These are phyloP conservation scores for Lenzites betulinus DNA, from an alignment of 768 basidiomycete genomes.

Conservation along the genomic window DNA sequence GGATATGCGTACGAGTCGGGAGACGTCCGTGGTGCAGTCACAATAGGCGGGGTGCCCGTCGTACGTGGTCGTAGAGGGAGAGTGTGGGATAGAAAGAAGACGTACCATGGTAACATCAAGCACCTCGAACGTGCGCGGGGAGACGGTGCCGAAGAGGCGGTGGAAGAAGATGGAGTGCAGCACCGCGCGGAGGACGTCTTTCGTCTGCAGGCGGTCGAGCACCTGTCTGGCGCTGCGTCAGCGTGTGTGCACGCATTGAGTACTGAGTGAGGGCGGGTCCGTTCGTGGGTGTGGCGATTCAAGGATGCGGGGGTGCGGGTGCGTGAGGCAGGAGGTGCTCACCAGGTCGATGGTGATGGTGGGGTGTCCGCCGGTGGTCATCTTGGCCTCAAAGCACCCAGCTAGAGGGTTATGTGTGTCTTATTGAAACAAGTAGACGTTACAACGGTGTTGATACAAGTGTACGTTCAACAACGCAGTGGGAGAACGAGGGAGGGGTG, in stretches of 20 bases:
- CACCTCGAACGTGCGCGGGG: conserved; percentile 75
- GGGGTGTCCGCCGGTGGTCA: conserved; percentile 34
- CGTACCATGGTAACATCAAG: conserved; percentile 84
- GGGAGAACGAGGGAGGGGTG: too few relatives aligned
- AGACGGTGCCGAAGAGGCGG: conserved; percentile 77
- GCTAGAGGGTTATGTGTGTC: too few relatives aligned
- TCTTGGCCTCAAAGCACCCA: too few relatives aligned
- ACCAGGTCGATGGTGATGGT: conserved; percentile 56
- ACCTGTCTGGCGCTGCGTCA: conserved; percentile 45
- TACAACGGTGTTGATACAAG: too few relatives aligned
- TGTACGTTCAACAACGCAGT: too few relatives aligned
- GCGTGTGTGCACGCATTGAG: neutral
- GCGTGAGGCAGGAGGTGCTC: neutral
- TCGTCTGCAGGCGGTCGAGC: conserved; percentile 69
- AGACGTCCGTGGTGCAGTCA: too few relatives aligned
- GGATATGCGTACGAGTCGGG: too few relatives aligned
- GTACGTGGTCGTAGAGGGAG: too few relatives aligned
- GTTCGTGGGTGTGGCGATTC: neutral
- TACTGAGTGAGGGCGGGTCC: neutral
- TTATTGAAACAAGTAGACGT: too few relatives aligned
- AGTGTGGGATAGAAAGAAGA: neutral
- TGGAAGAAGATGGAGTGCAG: conserved; percentile 87
- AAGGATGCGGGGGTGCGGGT: neutral
- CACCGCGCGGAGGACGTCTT: conserved; percentile 73
- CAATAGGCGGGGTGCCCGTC: too few relatives aligned